These are phyloP conservation scores for Liriodendron chinense DNA, from an alignment of 164 flowering plant genomes.

Conservation along the genomic window DNA sequence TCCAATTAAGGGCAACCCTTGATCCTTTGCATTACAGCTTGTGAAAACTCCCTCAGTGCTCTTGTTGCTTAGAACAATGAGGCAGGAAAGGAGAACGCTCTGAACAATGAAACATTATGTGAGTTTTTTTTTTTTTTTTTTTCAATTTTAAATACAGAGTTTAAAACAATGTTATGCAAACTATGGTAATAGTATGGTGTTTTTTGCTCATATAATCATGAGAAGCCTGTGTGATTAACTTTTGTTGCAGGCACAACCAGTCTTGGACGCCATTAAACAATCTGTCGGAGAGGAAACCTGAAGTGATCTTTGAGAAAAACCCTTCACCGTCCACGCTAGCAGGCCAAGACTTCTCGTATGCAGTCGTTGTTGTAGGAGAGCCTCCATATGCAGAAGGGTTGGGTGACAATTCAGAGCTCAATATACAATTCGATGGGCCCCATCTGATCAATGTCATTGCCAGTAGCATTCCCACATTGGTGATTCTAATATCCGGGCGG, in stretches of 20 bases:
- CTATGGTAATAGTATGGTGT: not conserved
- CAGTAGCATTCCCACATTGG: slow-evolving; percentile 63
- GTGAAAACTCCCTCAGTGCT: no score
- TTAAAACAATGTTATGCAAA: no score
- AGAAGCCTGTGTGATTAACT: no score
- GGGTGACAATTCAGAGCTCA: slow-evolving; percentile 63
- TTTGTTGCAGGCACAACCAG: slow-evolving; percentile 56
- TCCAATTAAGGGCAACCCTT: no score
- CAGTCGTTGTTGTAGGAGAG: slow-evolving; percentile 84
- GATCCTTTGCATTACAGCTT: no score
- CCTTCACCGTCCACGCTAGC: slow-evolving; percentile 55
- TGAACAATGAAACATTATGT: no score
- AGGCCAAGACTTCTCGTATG: slow-evolving; percentile 48
- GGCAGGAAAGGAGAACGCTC: no score
- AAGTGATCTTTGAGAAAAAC: slow-evolving; percentile 48
- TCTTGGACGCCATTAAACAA: slow-evolving; percentile 63
- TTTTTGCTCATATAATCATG: no score
- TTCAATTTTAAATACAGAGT: no score
- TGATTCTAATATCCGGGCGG: slow-evolving; percentile 69
- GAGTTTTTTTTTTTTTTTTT: no score
- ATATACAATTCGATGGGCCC: slow-evolving; percentile 56
- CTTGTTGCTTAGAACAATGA: no score
- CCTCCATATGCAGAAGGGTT: slow-evolving; percentile 62
- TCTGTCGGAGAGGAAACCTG: slow-evolving; percentile 52
- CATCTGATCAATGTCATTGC: slow-evolving; percentile 46